Conservation (phyloP, 305 asterid species). For the Fraxinus latifolia region DNA sequence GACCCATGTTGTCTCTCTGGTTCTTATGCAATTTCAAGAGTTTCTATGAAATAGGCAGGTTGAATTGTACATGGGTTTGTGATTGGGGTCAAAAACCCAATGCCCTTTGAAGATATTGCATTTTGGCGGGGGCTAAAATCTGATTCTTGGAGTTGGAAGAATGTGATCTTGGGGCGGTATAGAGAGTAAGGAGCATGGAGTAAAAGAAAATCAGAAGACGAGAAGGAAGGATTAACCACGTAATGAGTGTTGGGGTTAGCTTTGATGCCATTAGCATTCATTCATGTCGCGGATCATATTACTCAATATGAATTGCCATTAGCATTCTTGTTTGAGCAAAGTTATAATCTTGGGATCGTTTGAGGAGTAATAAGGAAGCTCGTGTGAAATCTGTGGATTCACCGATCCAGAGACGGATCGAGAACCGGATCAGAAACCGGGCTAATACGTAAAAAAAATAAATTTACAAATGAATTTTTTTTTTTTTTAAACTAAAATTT, state of each 20-base stretch:
- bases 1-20: conserved; percentile 62
- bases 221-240: conserved; percentile 50
- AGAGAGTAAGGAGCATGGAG: conserved; percentile 46
- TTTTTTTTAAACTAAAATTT: too few relatives aligned
- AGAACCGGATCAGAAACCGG: too few relatives aligned
- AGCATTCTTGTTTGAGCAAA: background rate
- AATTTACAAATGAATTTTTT: too few relatives aligned
- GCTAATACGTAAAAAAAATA: too few relatives aligned
- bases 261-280: conserved; percentile 45
- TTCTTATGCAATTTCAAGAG: conserved; percentile 89
- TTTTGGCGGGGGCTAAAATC: conserved; percentile 23
- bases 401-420: too few relatives aligned
- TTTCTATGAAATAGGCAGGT: conserved; percentile 84
- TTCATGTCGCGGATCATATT: background rate
- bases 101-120: conserved; percentile 74
- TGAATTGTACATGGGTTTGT: conserved; percentile 70
- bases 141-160: conserved; percentile 33
- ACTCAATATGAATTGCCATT: background rate
- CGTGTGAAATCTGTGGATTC: background rate
- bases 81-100: conserved; percentile 68
- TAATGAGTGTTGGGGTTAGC: conserved; percentile 42
- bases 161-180: conserved; percentile 21
- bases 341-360: background rate
- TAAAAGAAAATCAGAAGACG: conserved; percentile 48
- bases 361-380: too few relatives aligned